Percentiles rank a stretch among this genome's conserved stretches.
phyloP scores from a whole-genome alignment of 73 alveolate species.

The Diophrys appendiculata region DNA sequence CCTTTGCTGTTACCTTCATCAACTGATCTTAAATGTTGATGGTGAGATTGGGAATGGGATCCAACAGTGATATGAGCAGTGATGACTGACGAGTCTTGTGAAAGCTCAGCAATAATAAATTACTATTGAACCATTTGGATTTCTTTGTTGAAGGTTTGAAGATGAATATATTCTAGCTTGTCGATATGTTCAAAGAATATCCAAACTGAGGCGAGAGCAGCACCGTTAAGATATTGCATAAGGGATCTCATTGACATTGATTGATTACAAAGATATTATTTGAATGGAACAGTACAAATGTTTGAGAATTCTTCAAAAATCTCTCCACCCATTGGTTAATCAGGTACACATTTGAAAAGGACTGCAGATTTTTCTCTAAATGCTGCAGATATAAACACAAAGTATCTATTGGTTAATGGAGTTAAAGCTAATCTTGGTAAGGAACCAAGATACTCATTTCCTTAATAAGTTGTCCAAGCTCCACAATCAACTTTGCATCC shows the following conservation, averaged over 20 bases:
- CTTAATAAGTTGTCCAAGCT: conserved; percentile 62
- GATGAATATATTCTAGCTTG: conserved; percentile 23
- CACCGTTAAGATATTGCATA: conserved; percentile 38
- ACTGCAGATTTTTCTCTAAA: conserved; percentile 47
- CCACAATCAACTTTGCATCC: conserved; percentile 78
- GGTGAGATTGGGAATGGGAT: conserved; percentile 23
- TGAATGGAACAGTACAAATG: conserved; percentile 34
- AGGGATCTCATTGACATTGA: conserved; percentile 14
- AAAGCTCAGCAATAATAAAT: conserved; percentile 52
- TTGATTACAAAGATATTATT: conserved; percentile 29
- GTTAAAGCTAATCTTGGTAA: conserved; percentile 17
- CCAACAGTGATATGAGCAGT: conserved; percentile 69
- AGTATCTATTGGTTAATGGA: conserved; percentile 47
- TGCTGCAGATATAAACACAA: conserved; percentile 37
- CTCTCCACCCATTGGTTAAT: conserved; percentile 35
- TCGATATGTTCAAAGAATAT: conserved; percentile 49
- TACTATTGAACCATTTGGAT: conserved; percentile 60
- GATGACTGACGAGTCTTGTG: conserved; percentile 63
- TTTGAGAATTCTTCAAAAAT: conserved; percentile 40
- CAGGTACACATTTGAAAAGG: conserved; percentile 37
- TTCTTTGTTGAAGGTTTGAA: conserved; percentile 49
- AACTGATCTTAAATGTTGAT: background rate
- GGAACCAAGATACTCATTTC: conserved; percentile 52
- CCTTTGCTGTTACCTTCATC: background rate
- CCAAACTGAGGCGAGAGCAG: conserved; percentile 54